Evolutionary conservation across 2,329 filamentous ascomycete species (phyloP).

Genomic region (Colletotrichum nymphaeae): DNA sequence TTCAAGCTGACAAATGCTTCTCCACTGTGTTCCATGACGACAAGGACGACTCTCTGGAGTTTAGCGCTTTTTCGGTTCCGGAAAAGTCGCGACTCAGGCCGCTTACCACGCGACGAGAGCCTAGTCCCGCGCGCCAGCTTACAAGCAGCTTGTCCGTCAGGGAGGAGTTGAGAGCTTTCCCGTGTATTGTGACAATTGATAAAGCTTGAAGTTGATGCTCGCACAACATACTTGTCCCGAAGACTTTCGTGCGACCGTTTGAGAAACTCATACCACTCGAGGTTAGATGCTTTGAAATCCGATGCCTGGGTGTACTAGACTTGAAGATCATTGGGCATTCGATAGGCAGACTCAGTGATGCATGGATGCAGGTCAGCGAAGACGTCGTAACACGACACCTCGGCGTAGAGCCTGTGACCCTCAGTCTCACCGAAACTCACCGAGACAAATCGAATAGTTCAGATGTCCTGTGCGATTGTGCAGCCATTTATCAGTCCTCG

Average conservation of each 20-base stretch:
- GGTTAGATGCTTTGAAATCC: neutral
- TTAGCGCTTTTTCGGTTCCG: neutral
- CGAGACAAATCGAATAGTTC: neutral
- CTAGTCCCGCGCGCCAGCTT: neutral
- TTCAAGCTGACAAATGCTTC: neutral
- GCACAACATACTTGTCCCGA: neutral
- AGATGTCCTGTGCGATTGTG: neutral
- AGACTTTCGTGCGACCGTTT: neutral
- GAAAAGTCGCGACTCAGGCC: neutral
- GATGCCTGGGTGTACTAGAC: neutral
- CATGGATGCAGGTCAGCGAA: too few relatives aligned
- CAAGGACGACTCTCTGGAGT: neutral
- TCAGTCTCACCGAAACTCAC: neutral
- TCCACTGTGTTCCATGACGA: neutral
- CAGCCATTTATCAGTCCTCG: neutral
- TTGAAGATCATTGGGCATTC: neutral
- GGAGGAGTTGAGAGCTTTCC: neutral
- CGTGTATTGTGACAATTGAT: neutral
- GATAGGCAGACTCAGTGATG: too few relatives aligned
- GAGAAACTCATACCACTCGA: neutral
- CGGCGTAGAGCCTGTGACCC: neutral
- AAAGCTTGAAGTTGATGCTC: neutral
- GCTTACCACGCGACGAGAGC: neutral
- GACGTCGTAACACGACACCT: neutral
- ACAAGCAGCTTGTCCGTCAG: neutral